phyloP scores from a whole-genome alignment of 1,284 basidiomycete species.

The Pseudozyma thailandica region DNA sequence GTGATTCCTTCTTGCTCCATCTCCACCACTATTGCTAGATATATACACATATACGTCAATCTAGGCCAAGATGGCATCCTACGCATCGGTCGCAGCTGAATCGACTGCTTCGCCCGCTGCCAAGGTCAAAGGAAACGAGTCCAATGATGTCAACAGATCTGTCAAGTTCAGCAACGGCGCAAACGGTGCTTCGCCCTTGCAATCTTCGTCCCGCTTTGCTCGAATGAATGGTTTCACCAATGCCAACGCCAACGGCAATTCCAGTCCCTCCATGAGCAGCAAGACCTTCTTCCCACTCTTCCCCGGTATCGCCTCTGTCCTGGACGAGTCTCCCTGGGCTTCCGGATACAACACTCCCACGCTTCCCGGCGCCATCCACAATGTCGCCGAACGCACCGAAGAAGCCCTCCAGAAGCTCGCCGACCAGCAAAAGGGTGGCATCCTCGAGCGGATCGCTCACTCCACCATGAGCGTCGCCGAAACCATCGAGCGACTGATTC shows the following conservation, averaged over 20 bases:
- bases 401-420: conserved; percentile 26
- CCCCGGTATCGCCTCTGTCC: conserved; percentile 34
- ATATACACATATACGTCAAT: no score
- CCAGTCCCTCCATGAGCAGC: conserved; percentile 10
- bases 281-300: conserved; percentile 34
- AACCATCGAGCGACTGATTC: conserved; percentile 30
- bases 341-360: conserved; percentile 47
- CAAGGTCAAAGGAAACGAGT: conserved; percentile 15
- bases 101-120: conserved; percentile 21
- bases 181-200: conserved; percentile 16
- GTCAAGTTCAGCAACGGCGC: conserved; percentile 19
- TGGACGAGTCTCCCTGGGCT: conserved; percentile 39
- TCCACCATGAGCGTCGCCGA: conserved; percentile 14
- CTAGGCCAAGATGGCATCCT: conserved; percentile 18
- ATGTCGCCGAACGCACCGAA: conserved; percentile 40
- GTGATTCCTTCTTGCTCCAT: no score
- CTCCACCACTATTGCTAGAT: neutral
- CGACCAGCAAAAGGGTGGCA: conserved; percentile 15
- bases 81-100: conserved; percentile 4
- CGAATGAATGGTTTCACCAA: conserved; percentile 32
- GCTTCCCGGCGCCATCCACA: conserved; percentile 27
- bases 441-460: conserved; percentile 8
- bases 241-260: conserved; percentile 7
- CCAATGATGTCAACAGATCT: conserved; percentile 5
- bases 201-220: conserved; percentile 36